phyloP scores from a whole-genome alignment of 768 basidiomycete genomes.

The Kwoniella sp. region DNA sequence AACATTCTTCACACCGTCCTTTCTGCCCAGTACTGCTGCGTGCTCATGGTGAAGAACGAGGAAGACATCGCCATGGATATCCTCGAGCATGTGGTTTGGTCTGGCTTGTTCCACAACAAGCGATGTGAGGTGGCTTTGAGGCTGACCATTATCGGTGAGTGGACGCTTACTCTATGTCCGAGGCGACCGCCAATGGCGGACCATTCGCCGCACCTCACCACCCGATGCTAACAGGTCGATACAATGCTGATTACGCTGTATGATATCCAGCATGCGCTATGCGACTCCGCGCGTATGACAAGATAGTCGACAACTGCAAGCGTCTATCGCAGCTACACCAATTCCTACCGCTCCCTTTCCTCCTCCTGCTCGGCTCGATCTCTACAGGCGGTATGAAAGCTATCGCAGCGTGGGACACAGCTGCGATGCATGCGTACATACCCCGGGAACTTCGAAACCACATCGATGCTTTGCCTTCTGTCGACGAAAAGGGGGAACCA shows the following conservation, averaged over 20 bases:
- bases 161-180: neutral
- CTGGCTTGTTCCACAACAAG: constrained; percentile 62
- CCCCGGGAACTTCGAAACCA: constrained; percentile 75
- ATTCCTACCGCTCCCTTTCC: constrained; percentile 82
- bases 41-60: constrained; percentile 53
- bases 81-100: constrained; percentile 50
- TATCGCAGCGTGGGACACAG: constrained; percentile 74
- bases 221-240: neutral
- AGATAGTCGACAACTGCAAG: constrained; percentile 73
- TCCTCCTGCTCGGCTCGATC: constrained; percentile 73
- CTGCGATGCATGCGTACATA: constrained; percentile 79
- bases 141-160: constrained; percentile 73
- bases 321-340: constrained; percentile 75
- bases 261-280: constrained; percentile 70
- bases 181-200: neutral
- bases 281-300: constrained; percentile 62
- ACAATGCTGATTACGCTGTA: neutral
- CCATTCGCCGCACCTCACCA: neutral
- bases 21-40: constrained; percentile 50
- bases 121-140: constrained; percentile 70
- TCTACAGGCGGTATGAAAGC: constrained; percentile 68
- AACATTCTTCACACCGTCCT: too few relatives aligned
- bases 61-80: constrained; percentile 52
- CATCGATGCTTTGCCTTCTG: constrained; percentile 61
- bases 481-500: neutral